These are phyloP conservation scores for Fusarium falciforme DNA, from an alignment of 2,329 filamentous ascomycete species.

Conservation along the genomic window DNA sequence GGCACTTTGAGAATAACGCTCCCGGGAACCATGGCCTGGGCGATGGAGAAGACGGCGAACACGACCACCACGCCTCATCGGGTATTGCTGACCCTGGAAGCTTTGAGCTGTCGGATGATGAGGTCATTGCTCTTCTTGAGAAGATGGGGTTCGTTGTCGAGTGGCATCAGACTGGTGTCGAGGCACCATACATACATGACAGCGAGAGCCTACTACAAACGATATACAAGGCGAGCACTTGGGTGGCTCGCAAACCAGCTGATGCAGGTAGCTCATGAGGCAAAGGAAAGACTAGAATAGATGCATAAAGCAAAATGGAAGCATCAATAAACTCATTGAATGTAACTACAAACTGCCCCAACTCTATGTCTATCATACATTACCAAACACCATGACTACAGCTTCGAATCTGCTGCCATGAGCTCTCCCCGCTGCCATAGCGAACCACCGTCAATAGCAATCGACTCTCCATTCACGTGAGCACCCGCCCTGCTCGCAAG, in stretches of 20 bases:
- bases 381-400: slow-evolving; percentile 47
- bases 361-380: slow-evolving; percentile 28
- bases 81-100: slow-evolving; percentile 91
- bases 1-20: slow-evolving; percentile 90
- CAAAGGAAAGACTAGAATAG: not conserved
- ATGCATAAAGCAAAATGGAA: not conserved
- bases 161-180: slow-evolving; percentile 66
- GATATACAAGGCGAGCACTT: slow-evolving; percentile 82
- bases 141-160: slow-evolving; percentile 82
- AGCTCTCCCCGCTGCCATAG: slow-evolving; percentile 63
- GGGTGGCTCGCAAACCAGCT: slow-evolving; percentile 81
- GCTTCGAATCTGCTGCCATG: slow-evolving; percentile 51
- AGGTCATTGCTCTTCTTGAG: slow-evolving; percentile 81
- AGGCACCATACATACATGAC: slow-evolving; percentile 90
- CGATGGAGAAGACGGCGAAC: slow-evolving; percentile 62
- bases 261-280: not conserved
- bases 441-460: slow-evolving; percentile 78
- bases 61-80: slow-evolving; percentile 60
- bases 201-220: slow-evolving; percentile 86
- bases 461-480: slow-evolving; percentile 77
- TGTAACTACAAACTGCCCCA: not conserved
- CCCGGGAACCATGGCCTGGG: slow-evolving; percentile 67
- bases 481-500: slow-evolving; percentile 73
- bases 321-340: slow-evolving; percentile 1
- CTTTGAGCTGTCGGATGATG: slow-evolving; percentile 90